phyloP scores from a whole-genome alignment of 441 rosid species.

The Geranium incanum region DNA sequence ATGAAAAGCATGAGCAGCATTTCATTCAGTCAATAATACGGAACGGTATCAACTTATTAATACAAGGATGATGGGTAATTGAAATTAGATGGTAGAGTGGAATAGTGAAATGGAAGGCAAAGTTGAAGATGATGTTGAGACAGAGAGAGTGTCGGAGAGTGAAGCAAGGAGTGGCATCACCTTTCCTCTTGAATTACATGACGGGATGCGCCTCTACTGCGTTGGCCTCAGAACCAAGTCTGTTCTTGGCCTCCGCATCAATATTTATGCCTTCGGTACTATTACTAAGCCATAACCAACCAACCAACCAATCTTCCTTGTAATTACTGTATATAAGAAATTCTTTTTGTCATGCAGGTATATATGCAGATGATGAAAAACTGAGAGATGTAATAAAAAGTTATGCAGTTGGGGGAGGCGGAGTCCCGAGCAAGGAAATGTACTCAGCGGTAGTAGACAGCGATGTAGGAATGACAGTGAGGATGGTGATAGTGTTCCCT shows the following conservation, averaged over 20 bases:
- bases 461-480: conserved; percentile 31
- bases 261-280: conserved; percentile 38
- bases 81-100: not conserved
- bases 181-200: conserved; percentile 39
- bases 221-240: conserved; percentile 42
- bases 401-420: conserved; percentile 19
- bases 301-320: too few species aligned
- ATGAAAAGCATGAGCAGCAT: not conserved
- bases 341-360: conserved; percentile 24
- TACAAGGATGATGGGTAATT: not conserved
- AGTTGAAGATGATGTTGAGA: not conserved
- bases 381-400: conserved; percentile 33
- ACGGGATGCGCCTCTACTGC: conserved; percentile 36
- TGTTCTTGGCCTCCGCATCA: conserved; percentile 39
- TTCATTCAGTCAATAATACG: not conserved
- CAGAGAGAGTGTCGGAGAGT: conserved; percentile 23
- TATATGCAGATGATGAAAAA: conserved; percentile 34
- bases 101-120: not conserved
- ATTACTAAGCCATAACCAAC: too few species aligned
- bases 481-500: conserved; percentile 40
- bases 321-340: not conserved
- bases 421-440: conserved; percentile 36
- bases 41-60: not conserved
- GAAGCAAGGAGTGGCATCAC: conserved; percentile 43
- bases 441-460: conserved; percentile 36